A percentile compares a stretch with the other conserved stretches of the same genome.
Evolutionary conservation across 345 rosid species (phyloP).

Genomic region (Lagerstroemia speciosa): DNA sequence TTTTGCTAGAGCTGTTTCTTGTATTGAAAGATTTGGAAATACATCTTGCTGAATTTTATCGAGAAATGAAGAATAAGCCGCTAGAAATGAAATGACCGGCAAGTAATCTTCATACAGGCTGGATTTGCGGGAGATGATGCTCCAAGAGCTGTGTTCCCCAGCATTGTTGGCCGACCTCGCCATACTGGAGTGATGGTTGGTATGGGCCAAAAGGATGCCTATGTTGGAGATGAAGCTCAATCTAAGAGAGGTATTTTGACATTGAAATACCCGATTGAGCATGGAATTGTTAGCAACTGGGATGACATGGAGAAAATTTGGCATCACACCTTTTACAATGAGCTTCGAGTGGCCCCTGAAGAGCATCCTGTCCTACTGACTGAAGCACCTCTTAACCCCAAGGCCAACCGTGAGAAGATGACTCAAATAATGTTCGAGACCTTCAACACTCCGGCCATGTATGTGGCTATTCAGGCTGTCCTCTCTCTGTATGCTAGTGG

Average conservation of each 20-base stretch:
- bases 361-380: slow-evolving; percentile 71
- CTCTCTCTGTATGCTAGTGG: slow-evolving; percentile 74
- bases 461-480: slow-evolving; percentile 54
- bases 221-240: no score
- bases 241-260: no score
- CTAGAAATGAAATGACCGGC: not conserved
- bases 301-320: no score
- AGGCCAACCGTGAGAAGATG: slow-evolving; percentile 78
- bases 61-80: not conserved
- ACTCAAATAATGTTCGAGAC: no score
- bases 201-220: no score
- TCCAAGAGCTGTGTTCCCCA: slow-evolving; percentile 46
- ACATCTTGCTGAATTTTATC: not conserved
- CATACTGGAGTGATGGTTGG: slow-evolving; percentile 57
- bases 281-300: no score
- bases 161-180: slow-evolving; percentile 48
- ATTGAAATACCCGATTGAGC: no score
- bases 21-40: not conserved
- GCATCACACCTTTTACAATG: no score
- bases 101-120: slow-evolving; percentile 22
- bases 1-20: not conserved
- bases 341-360: slow-evolving; percentile 73
- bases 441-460: slow-evolving; percentile 56
- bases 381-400: slow-evolving; percentile 69
- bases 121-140: slow-evolving; percentile 54